Evolutionary conservation across 371 early-diverging fungal genomes (phyloP).

Genomic region (Rhizopus stolonifer): DNA sequence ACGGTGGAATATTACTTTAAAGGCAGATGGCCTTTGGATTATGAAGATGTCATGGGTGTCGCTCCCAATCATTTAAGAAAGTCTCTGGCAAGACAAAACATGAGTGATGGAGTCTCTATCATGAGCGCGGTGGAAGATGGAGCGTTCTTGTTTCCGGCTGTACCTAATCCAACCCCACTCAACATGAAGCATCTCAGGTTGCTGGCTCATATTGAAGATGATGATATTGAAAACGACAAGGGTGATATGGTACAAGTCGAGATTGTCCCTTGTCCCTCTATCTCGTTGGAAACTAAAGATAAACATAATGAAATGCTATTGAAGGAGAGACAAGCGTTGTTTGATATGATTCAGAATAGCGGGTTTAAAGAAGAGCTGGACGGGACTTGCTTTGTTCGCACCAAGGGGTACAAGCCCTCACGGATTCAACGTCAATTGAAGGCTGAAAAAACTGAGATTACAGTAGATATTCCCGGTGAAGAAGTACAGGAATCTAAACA

Average conservation of each 20-base stretch:
- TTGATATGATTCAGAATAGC: slow-evolving; percentile 4
- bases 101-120: not conserved
- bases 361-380: slow-evolving; percentile 14
- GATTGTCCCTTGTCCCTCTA: slow-evolving; percentile 17
- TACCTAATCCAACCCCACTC: slow-evolving; percentile 9
- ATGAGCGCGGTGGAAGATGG: not conserved
- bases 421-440: slow-evolving; percentile 7
- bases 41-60: slow-evolving; percentile 11
- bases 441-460: not conserved
- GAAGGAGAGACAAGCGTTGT: slow-evolving; percentile 12
- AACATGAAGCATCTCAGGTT: slow-evolving; percentile 3
- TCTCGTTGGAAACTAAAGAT: slow-evolving; percentile 5
- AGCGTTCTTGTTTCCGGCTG: slow-evolving; percentile 1
- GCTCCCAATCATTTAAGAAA: not conserved
- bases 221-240: not conserved
- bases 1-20: slow-evolving; percentile 7
- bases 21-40: slow-evolving; percentile 11
- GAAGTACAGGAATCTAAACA: not conserved
- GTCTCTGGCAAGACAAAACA: not conserved
- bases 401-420: not conserved
- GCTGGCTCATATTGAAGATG: slow-evolving; percentile 5
- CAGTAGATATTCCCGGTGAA: not conserved
- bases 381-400: not conserved
- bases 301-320: slow-evolving; percentile 5
- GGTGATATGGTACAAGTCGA: slow-evolving; percentile 4